Evolutionary conservation across 2,329 filamentous ascomycete genomes (phyloP).

Genomic region (Cordyceps militaris): DNA sequence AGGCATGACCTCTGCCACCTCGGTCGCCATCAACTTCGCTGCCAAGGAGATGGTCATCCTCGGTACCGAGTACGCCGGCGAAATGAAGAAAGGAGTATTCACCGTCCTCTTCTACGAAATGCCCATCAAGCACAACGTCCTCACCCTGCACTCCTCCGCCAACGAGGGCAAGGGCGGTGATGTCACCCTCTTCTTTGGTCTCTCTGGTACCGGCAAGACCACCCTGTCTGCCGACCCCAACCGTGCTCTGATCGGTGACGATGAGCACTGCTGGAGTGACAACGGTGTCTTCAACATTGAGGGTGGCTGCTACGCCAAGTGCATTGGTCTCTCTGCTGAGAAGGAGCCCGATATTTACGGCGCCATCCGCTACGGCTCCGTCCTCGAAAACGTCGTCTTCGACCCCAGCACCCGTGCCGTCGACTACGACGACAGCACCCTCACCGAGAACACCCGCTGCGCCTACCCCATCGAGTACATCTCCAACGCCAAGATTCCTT

Average conservation of each 20-base stretch:
- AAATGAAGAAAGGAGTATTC: slow-evolving; percentile 96
- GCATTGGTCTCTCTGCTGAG: slow-evolving; percentile 91
- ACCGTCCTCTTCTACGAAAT: slow-evolving; percentile 99
- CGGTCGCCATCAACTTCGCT: slow-evolving; percentile 96
- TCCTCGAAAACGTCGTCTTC: slow-evolving; percentile 98
- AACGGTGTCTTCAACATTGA: slow-evolving; percentile 98
- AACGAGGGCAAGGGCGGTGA: slow-evolving; percentile 94
- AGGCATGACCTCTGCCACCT: slow-evolving; percentile 97
- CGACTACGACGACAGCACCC: slow-evolving; percentile 89
- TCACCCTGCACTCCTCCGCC: slow-evolving; percentile 96
- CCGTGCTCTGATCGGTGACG: slow-evolving; percentile 92
- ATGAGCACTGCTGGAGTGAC: slow-evolving; percentile 99
- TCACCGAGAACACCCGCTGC: slow-evolving; percentile 97
- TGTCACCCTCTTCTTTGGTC: slow-evolving; percentile 98
- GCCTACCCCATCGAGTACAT: slow-evolving; percentile 99
- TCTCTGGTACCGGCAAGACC: slow-evolving; percentile 98
- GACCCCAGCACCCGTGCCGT: slow-evolving; percentile 82
- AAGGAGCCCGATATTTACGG: slow-evolving; percentile 98
- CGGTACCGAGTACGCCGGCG: slow-evolving; percentile 86
- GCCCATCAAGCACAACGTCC: slow-evolving; percentile 98
- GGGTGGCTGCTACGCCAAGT: slow-evolving; percentile 99
- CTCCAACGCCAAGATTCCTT: slow-evolving; percentile 96
- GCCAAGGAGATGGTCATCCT: slow-evolving; percentile 99
- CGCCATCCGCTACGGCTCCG: slow-evolving; percentile 93
- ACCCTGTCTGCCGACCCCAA: slow-evolving; percentile 96